Percentiles rank a stretch among this genome's conserved stretches.
Evolutionary conservation across 2,329 filamentous ascomycete species (phyloP).

Genomic region (Fusarium agapanthi): DNA sequence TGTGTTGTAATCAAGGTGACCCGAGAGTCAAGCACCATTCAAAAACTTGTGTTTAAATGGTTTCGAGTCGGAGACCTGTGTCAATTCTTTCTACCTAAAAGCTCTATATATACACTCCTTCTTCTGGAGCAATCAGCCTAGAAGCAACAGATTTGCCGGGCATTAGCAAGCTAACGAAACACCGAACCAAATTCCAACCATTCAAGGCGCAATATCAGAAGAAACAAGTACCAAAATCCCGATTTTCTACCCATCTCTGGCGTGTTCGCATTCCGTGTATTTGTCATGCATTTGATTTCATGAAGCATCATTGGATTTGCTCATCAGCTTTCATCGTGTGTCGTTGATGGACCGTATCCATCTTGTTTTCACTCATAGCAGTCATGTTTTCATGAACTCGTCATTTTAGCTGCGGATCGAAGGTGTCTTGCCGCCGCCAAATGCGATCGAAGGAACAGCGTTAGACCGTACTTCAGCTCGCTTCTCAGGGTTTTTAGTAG

Average conservation of each 20-base stretch:
- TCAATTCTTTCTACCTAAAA: background rate
- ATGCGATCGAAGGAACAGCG: constrained; percentile 28
- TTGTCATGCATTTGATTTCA: background rate
- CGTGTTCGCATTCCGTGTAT: background rate
- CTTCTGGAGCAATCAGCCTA: background rate
- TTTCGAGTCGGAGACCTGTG: background rate
- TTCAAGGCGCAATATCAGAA: background rate
- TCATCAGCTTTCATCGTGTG: constrained; percentile 5
- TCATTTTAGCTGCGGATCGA: constrained; percentile 32
- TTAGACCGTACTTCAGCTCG: constrained; percentile 40
- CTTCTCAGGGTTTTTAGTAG: constrained; percentile 55
- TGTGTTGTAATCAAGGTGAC: background rate
- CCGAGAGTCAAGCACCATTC: background rate
- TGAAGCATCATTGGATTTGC: background rate
- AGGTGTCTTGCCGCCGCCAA: constrained; percentile 32
- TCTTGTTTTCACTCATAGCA: background rate
- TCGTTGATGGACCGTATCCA: constrained; percentile 6
- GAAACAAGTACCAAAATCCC: background rate
- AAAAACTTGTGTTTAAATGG: background rate
- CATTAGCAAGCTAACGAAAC: background rate
- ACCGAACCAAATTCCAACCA: background rate
- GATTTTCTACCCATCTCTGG: background rate
- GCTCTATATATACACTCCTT: background rate
- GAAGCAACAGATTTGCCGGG: background rate
- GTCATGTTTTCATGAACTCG: constrained; percentile 2